phyloP scores from a whole-genome alignment of 768 basidiomycete species.

The Suillus decipiens region DNA sequence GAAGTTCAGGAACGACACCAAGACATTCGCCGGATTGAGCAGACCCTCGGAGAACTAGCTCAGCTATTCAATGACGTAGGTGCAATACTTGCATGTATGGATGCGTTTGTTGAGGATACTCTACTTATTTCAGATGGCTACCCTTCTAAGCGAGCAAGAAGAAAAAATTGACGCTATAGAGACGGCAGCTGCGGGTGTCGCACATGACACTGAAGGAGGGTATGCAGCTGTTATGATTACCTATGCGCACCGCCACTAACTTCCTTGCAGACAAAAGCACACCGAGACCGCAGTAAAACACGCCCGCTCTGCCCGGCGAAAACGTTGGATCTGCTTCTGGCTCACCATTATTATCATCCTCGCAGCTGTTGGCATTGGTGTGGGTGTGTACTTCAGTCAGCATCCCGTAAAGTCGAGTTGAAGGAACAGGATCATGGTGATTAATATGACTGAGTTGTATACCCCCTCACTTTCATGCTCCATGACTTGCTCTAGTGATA shows the following conservation, averaged over 20 bases:
- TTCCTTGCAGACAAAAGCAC: slow-evolving; percentile 49
- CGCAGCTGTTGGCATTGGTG: slow-evolving; percentile 37
- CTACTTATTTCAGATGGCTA: slow-evolving; percentile 59
- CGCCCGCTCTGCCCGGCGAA: slow-evolving; percentile 71
- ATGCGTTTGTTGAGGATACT: slow-evolving; percentile 7
- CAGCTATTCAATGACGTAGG: slow-evolving; percentile 84
- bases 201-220: slow-evolving; percentile 72
- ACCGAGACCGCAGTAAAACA: slow-evolving; percentile 68
- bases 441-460: neutral
- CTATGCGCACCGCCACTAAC: neutral
- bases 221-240: slow-evolving; percentile 35
- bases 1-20: slow-evolving; percentile 90
- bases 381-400: slow-evolving; percentile 31
- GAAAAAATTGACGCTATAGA: slow-evolving; percentile 69
- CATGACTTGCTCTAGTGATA: slow-evolving; percentile 4
- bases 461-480: slow-evolving; percentile 5
- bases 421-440: neutral
- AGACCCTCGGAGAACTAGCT: slow-evolving; percentile 85
- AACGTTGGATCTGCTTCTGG: slow-evolving; percentile 85
- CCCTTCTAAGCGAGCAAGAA: slow-evolving; percentile 79
- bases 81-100: slow-evolving; percentile 9
- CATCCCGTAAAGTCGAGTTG: slow-evolving; percentile 6
- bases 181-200: slow-evolving; percentile 58
- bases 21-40: slow-evolving; percentile 83
- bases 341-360: slow-evolving; percentile 60